Percentiles rank a stretch among this genome's conserved stretches.
Conservation (phyloP, 192 early-diverging fungal genomes). For the Mortierella claussenii region DNA sequence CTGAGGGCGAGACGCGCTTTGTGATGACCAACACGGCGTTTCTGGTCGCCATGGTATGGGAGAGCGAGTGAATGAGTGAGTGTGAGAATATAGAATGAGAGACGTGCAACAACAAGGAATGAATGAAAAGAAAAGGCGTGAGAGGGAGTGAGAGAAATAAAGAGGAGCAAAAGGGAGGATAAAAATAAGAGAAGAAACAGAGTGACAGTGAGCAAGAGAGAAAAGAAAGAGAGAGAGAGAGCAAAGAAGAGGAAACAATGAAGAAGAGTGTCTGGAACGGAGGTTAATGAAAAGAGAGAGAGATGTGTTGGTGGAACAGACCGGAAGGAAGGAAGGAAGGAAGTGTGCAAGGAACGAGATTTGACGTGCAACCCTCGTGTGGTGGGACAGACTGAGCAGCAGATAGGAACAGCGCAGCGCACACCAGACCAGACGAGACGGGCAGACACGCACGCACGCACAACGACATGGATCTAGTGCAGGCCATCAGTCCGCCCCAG, state of each 20-base stretch:
- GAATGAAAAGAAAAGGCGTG: background rate
- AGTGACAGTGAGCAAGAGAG: background rate
- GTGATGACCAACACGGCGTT: constrained; percentile 53
- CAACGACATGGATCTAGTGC: too few species aligned
- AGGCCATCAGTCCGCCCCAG: too few species aligned
- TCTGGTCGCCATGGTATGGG: constrained; percentile 29
- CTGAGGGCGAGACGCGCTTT: constrained; percentile 40
- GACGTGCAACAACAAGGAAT: background rate
- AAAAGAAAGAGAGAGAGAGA: background rate
- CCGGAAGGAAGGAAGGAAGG: background rate
- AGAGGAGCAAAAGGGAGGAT: background rate
- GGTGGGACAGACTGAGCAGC: too few species aligned
- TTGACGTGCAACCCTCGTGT: too few species aligned
- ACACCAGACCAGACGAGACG: too few species aligned
- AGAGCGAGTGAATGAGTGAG: background rate
- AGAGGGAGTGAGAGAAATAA: background rate
- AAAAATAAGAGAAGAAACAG: background rate
- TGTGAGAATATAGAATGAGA: background rate
- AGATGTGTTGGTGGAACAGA: background rate
- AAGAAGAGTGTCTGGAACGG: background rate
- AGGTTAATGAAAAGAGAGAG: background rate
- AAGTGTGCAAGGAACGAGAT: too few species aligned
- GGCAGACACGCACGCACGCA: too few species aligned
- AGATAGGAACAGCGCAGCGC: too few species aligned
- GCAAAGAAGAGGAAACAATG: background rate